Evolutionary conservation across 495 filamentous ascomycete species (phyloP).

Genomic region (Thermothielavioides terrestris): DNA sequence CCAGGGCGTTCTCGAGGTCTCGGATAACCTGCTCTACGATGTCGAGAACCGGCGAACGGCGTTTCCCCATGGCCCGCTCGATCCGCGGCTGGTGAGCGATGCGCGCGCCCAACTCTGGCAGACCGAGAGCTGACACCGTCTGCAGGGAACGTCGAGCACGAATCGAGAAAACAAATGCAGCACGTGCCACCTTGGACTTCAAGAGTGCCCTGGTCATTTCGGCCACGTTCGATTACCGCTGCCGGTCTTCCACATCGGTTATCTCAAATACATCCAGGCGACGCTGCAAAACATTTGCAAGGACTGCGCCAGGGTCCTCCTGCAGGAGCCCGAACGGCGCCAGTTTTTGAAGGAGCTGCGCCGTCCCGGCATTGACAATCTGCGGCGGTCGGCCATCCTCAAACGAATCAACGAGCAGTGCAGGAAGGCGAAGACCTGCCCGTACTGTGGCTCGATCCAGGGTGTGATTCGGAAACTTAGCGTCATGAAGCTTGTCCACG

Average conservation of each 20-base stretch:
- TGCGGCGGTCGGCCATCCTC: conserved; percentile 65
- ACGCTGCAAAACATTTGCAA: conserved; percentile 95
- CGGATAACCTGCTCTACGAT: conserved; percentile 84
- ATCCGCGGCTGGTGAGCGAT: conserved; percentile 56
- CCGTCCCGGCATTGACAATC: conserved; percentile 73
- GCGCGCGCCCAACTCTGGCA: neutral
- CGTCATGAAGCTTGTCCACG: conserved; percentile 85
- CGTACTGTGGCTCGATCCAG: conserved; percentile 68
- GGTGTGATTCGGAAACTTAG: conserved; percentile 83
- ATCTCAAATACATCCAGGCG: conserved; percentile 79
- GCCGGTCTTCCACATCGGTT: conserved; percentile 91
- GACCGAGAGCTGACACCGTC: conserved; percentile 12
- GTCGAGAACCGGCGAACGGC: conserved; percentile 61
- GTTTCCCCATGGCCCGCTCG: conserved; percentile 74
- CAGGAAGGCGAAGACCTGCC: conserved; percentile 70
- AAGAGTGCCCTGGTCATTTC: conserved; percentile 88
- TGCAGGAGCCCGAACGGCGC: conserved; percentile 67
- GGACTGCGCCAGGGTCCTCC: conserved; percentile 64
- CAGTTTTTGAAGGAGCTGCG: conserved; percentile 68
- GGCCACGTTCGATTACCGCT: conserved; percentile 83
- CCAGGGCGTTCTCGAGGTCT: conserved; percentile 87
- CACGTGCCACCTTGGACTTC: conserved; percentile 70
- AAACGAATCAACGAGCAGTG: conserved; percentile 85
- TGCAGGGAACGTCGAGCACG: conserved; percentile 69
- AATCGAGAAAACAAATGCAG: conserved; percentile 51